phyloP scores from a whole-genome alignment of 1,284 basidiomycete genomes.

The Amylostereum areolatum region DNA sequence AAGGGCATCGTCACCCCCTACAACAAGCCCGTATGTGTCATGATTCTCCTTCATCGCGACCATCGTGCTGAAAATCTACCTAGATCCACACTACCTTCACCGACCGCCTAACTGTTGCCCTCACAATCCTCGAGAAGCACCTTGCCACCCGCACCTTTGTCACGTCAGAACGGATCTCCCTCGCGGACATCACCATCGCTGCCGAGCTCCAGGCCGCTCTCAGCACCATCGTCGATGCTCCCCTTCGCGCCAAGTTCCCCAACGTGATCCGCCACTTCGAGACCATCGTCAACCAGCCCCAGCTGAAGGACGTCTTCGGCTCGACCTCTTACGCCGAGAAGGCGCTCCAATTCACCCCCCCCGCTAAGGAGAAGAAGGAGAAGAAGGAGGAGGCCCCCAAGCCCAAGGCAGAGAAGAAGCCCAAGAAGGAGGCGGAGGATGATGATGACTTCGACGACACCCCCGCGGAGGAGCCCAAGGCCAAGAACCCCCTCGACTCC shows the following conservation, averaged over 20 bases:
- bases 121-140: conserved; percentile 69
- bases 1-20: conserved; percentile 46
- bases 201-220: conserved; percentile 47
- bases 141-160: conserved; percentile 84
- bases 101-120: conserved; percentile 49
- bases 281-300: conserved; percentile 80
- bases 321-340: conserved; percentile 64
- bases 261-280: conserved; percentile 82
- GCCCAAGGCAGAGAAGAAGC: conserved; percentile 49
- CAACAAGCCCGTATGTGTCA: conserved; percentile 58
- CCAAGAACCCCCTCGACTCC: conserved; percentile 91
- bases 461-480: conserved; percentile 63
- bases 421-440: conserved; percentile 61
- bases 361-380: conserved; percentile 68
- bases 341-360: conserved; percentile 66
- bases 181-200: conserved; percentile 82
- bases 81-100: conserved; percentile 52
- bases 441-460: conserved; percentile 67
- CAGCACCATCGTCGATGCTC: conserved; percentile 54
- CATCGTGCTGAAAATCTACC: not conserved
- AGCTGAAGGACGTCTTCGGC: conserved; percentile 64
- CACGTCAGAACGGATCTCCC: conserved; percentile 89
- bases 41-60: too few relatives aligned
- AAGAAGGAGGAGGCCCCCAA: conserved; percentile 39
- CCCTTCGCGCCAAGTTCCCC: conserved; percentile 61